Conservation (phyloP, 192 early-diverging fungal species). For the Phycomyces blakesleeanus region DNA sequence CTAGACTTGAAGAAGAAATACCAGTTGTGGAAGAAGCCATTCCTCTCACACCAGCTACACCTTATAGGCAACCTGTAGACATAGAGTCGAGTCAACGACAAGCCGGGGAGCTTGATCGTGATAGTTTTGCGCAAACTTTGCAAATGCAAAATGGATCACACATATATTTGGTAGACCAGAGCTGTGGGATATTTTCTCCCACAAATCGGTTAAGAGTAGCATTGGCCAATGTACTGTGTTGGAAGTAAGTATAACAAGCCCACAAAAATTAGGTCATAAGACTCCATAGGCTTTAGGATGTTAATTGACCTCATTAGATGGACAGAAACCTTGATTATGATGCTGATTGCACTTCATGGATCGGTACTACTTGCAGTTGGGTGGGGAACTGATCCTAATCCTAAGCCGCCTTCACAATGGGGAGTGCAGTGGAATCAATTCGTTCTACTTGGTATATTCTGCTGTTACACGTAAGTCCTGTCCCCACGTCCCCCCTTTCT, state of each 20-base stretch:
- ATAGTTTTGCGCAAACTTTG: slow-evolving; percentile 7
- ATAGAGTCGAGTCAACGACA: background rate
- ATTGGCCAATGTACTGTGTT: slow-evolving; percentile 36
- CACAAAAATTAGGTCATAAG: too few relatives aligned
- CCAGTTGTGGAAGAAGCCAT: background rate
- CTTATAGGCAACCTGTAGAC: background rate
- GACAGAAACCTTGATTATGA: slow-evolving; percentile 44
- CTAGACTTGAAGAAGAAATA: background rate
- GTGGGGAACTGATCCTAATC: slow-evolving; percentile 26
- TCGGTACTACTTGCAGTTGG: slow-evolving; percentile 38
- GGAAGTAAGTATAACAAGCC: slow-evolving; percentile 45
- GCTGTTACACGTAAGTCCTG: slow-evolving; percentile 47
- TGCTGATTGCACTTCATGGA: slow-evolving; percentile 41
- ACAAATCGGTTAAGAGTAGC: slow-evolving; percentile 35
- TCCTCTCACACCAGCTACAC: background rate
- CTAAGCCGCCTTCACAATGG: slow-evolving; percentile 30
- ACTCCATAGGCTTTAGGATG: background rate
- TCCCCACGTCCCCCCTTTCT: background rate
- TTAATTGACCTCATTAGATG: slow-evolving; percentile 32
- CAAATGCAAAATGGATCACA: background rate
- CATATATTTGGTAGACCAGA: slow-evolving; percentile 21
- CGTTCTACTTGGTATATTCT: slow-evolving; percentile 44
- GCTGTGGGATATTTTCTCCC: slow-evolving; percentile 40
- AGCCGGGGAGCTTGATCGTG: background rate
- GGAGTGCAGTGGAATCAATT: slow-evolving; percentile 47